Evolutionary conservation across 257 asterid genomes (phyloP).

Genomic region (Scutellaria barbata): DNA sequence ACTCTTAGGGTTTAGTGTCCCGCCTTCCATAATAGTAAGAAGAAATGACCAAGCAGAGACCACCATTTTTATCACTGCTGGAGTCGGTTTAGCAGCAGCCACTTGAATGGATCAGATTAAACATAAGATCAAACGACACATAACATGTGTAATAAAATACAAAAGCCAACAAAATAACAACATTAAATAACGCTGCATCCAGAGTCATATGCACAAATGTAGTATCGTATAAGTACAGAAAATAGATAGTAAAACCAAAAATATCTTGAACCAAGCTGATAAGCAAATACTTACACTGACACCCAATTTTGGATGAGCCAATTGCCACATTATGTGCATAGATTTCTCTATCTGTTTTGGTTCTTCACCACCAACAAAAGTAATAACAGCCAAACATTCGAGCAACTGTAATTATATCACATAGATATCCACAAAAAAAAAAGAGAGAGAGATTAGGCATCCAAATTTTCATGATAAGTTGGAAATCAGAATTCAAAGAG

Average conservation of each 20-base stretch:
- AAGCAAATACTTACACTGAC: constrained; percentile 65
- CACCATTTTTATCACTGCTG: constrained; percentile 63
- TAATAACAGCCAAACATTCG: constrained; percentile 82
- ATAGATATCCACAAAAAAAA: not conserved
- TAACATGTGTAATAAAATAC: constrained; percentile 5
- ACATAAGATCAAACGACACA: not conserved
- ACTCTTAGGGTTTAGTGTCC: constrained; percentile 65
- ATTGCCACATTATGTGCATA: constrained; percentile 94
- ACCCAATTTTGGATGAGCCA: constrained; percentile 90
- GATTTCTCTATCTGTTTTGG: constrained; percentile 80
- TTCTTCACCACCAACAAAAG: constrained; percentile 95
- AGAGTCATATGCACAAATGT: not conserved
- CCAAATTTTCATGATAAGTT: constrained; percentile 4
- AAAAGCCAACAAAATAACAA: not conserved
- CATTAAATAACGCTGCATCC: not conserved
- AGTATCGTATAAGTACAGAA: not conserved
- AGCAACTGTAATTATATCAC: constrained; percentile 60
- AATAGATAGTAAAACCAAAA: not conserved
- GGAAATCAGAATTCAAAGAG: not conserved
- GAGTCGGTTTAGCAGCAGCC: constrained; percentile 65
- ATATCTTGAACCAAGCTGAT: constrained; percentile 11
- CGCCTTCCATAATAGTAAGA: constrained; percentile 68
- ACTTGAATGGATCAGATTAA: constrained; percentile 57
- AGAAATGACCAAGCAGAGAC: constrained; percentile 93
- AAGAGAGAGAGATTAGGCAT: constrained; percentile 13